Evolutionary conservation across 139 green algal species (phyloP), one percentile per base, ranked within the genome.

Genomic region (Tetraselmis striata): DNA sequence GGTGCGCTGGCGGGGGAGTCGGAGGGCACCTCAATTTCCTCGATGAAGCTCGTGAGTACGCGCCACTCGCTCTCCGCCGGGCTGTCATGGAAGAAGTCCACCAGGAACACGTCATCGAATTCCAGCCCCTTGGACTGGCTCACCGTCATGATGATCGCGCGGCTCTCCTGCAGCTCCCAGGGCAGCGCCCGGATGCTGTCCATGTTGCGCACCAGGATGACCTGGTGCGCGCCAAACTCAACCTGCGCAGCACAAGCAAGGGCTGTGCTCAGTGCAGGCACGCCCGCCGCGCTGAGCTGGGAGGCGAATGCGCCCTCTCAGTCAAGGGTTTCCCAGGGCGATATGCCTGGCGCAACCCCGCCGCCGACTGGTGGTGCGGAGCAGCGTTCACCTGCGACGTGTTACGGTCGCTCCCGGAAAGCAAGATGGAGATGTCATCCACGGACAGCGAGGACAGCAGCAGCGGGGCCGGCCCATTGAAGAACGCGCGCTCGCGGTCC

Each of bases 211-310:
- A 94, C 88, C 81, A 96, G 87, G 77, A 96, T 91, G 28, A 94
- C 91, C 82, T 95, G 92, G 77, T 95, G 90, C 1, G 92, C 92
- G 23, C 93, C 92, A 87, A 96, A 96, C 79, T 96, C 92, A 18
- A 94, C 88, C 88, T 93, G 88, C 59, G 29, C 0, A 1, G 1
- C 0, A 29, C n/a, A n/a, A n/a, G n/a, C n/a, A n/a, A n/a, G n/a
- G n/a, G n/a, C n/a, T n/a, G n/a, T n/a, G n/a, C n/a, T n/a, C n/a
- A n/a, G n/a, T n/a, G n/a, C n/a, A n/a, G n/a, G n/a, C n/a, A n/a
- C n/a, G n/a, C n/a, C n/a, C n/a, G n/a, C n/a, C n/a, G n/a, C n/a
- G n/a, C n/a, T n/a, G n/a, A n/a, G n/a, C n/a, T n/a, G n/a, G n/a
- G n/a, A n/a, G n/a, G n/a, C n/a, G n/a, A n/a, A n/a, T n/a, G n/a